Conservation (phyloP, 352 stramenopile genomes). For the Globisporangium ultimum region DNA sequence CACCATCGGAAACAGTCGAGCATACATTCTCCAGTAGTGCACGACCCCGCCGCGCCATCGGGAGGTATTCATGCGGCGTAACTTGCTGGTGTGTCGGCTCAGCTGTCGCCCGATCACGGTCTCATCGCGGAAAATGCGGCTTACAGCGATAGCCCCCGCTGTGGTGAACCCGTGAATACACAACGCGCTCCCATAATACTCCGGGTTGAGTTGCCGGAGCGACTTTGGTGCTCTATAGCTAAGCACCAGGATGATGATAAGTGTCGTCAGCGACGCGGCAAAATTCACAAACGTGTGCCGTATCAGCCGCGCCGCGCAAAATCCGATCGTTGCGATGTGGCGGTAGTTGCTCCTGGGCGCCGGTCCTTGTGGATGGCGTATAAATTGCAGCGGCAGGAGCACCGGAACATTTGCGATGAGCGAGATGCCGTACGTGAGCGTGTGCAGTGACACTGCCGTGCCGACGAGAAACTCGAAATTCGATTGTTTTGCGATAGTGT, state of each 20-base stretch:
- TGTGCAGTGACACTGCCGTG: conserved; percentile 16
- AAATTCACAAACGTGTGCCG: conserved; percentile 10
- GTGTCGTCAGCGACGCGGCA: not conserved
- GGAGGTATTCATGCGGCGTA: too few species aligned
- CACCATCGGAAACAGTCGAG: conserved; percentile 13
- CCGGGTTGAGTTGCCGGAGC: conserved; percentile 12
- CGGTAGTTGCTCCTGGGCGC: too few species aligned
- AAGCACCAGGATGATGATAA: not conserved
- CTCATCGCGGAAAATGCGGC: conserved; percentile 21
- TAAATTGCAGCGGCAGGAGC: conserved; percentile 13
- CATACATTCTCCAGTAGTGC: conserved; percentile 13
- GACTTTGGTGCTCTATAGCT: too few species aligned
- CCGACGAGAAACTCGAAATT: conserved; percentile 21
- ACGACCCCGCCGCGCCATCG: not conserved
- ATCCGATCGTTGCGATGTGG: not conserved
- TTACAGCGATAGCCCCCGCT: conserved; percentile 12
- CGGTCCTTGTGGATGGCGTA: not conserved
- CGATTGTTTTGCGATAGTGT: conserved; percentile 20
- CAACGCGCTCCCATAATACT: conserved; percentile 26
- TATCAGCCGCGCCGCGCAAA: conserved; percentile 2
- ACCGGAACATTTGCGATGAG: not conserved
- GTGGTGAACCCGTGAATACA: conserved; percentile 22
- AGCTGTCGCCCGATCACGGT: conserved; percentile 9
- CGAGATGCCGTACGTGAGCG: conserved; percentile 10
- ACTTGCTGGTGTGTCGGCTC: not conserved